Conservation (phyloP, 2,329 filamentous ascomycete species). For the Triangularia verruculosa region DNA sequence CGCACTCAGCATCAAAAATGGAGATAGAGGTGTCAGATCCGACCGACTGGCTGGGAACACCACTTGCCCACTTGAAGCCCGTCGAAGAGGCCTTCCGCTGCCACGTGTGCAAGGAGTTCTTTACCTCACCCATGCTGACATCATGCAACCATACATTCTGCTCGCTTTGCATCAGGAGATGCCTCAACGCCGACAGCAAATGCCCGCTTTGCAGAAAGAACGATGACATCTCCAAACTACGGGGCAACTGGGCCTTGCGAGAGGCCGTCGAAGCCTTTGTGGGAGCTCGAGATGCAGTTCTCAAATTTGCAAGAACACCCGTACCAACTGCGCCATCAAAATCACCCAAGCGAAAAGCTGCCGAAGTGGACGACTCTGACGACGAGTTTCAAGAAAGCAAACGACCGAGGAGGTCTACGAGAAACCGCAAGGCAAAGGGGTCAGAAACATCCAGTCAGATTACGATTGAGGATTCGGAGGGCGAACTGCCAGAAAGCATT, state of each 20-base stretch:
- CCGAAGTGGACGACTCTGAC: conserved; percentile 31
- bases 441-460: conserved; percentile 32
- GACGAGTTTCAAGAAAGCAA: conserved; percentile 41
- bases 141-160: conserved; percentile 96
- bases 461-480: conserved; percentile 33
- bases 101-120: conserved; percentile 98
- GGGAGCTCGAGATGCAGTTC: conserved; percentile 57
- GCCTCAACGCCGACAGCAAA: conserved; percentile 76
- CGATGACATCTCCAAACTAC: conserved; percentile 81
- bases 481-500: conserved; percentile 32
- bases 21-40: conserved; percentile 61
- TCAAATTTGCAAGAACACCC: conserved; percentile 61
- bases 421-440: conserved; percentile 43
- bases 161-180: conserved; percentile 88
- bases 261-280: conserved; percentile 80
- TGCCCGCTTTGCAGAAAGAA: conserved; percentile 78
- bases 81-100: conserved; percentile 88
- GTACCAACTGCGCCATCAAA: conserved; percentile 17
- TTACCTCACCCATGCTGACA: conserved; percentile 89
- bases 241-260: conserved; percentile 80
- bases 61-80: conserved; percentile 60
- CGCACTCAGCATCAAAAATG: conserved; percentile 11
- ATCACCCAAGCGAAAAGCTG: conserved; percentile 53
- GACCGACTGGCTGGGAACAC: conserved; percentile 79
- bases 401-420: conserved; percentile 51